These are phyloP conservation scores for Mycena alexandri DNA, from an alignment of 768 basidiomycete genomes.

Conservation along the genomic window DNA sequence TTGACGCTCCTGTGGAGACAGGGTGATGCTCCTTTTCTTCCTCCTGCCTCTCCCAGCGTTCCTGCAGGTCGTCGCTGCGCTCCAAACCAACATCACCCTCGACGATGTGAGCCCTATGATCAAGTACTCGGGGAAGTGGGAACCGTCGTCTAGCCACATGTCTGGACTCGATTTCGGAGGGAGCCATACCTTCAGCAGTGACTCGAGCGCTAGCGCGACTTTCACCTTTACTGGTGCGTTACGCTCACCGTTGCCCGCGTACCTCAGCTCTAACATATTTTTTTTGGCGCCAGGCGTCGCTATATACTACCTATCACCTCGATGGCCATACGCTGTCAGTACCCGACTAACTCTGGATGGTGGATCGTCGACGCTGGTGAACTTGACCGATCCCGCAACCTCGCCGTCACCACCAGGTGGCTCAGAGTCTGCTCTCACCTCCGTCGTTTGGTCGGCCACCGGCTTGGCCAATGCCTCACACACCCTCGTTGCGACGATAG, in stretches of 20 bases:
- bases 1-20: neutral
- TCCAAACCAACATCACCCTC: slow-evolving; percentile 17
- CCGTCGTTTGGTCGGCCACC: slow-evolving; percentile 24
- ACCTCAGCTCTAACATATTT: neutral
- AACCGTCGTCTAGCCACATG: slow-evolving; percentile 17
- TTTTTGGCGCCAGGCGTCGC: slow-evolving; percentile 19
- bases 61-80: slow-evolving; percentile 24
- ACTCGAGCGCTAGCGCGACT: slow-evolving; percentile 17
- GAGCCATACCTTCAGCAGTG: slow-evolving; percentile 31
- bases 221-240: slow-evolving; percentile 32
- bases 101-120: slow-evolving; percentile 27
- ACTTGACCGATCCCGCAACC: slow-evolving; percentile 22
- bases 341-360: slow-evolving; percentile 26
- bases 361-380: slow-evolving; percentile 11
- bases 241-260: too few species aligned
- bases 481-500: slow-evolving; percentile 25
- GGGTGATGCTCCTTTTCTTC: slow-evolving; percentile 16
- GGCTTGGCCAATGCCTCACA: slow-evolving; percentile 24
- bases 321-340: slow-evolving; percentile 33
- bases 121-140: slow-evolving; percentile 24
- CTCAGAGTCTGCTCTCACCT: slow-evolving; percentile 9
- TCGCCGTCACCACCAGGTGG: slow-evolving; percentile 16
- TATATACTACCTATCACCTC: slow-evolving; percentile 31
- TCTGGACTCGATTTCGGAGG: slow-evolving; percentile 24
- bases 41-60: slow-evolving; percentile 13